These are phyloP conservation scores for Eutypella sp. DNA, from an alignment of 2,329 filamentous ascomycete species.

Conservation along the genomic window DNA sequence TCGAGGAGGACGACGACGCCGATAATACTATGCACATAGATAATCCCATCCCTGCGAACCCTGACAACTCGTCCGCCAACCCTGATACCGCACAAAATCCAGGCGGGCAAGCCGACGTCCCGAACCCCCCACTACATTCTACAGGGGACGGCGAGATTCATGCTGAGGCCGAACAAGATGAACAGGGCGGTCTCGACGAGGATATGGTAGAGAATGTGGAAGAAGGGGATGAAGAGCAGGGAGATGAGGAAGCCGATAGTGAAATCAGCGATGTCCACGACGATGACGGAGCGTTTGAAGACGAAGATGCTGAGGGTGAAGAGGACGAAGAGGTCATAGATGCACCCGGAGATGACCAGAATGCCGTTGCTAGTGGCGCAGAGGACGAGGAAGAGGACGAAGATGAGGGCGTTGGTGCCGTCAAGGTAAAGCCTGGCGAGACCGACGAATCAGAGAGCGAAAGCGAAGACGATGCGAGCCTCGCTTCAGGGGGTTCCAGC, in stretches of 20 bases:
- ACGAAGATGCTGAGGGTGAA: slow-evolving; percentile 39
- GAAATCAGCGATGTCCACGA: slow-evolving; percentile 31
- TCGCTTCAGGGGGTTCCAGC: slow-evolving; percentile 21
- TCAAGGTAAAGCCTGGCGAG: slow-evolving; percentile 51
- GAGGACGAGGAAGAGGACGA: slow-evolving; percentile 34
- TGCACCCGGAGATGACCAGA: slow-evolving; percentile 13
- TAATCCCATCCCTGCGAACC: slow-evolving; percentile 8
- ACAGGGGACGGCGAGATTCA: slow-evolving; percentile 13
- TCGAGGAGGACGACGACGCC: slow-evolving; percentile 33
- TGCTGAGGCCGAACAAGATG: slow-evolving; percentile 19
- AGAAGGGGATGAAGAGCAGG: slow-evolving; percentile 19
- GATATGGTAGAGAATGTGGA: slow-evolving; percentile 23
- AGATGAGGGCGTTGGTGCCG: slow-evolving; percentile 51
- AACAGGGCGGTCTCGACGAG: slow-evolving; percentile 12
- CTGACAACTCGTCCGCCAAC: slow-evolving; percentile 15
- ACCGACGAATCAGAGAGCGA: slow-evolving; percentile 40
- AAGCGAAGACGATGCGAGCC: slow-evolving; percentile 26
- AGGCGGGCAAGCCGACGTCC: no score
- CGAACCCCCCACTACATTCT: slow-evolving; percentile 17
- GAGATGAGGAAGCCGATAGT: slow-evolving; percentile 14
- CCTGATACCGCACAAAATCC: background rate
- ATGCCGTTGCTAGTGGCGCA: slow-evolving; percentile 16
- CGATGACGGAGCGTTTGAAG: slow-evolving; percentile 29
- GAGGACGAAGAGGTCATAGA: slow-evolving; percentile 32
- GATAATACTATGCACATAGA: slow-evolving; percentile 25